Percentiles rank a stretch among this genome's conserved stretches.
Conservation (phyloP, 2,329 filamentous ascomycete species). For the Aspergillus persii region DNA sequence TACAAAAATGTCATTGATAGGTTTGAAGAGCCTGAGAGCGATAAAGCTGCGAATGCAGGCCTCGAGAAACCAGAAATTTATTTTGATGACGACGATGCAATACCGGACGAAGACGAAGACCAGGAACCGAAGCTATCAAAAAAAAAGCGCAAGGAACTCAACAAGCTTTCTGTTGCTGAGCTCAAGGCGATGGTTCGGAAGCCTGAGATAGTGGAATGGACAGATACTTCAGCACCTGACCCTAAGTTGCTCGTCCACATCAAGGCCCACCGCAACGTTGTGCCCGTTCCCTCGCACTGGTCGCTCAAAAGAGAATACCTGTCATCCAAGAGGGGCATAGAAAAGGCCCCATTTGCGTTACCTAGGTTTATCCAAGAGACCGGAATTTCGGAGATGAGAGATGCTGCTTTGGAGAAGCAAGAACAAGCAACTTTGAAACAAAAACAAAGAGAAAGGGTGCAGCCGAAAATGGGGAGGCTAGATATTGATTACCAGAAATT, state of each 20-base stretch:
- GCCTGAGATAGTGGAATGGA: constrained; percentile 96
- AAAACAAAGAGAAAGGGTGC: constrained; percentile 90
- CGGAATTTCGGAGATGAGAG: constrained; percentile 96
- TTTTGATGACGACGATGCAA: constrained; percentile 79
- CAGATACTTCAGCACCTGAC: constrained; percentile 87
- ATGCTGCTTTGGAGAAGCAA: constrained; percentile 93
- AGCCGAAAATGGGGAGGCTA: constrained; percentile 93
- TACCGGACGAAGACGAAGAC: constrained; percentile 71
- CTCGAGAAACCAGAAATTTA: constrained; percentile 79
- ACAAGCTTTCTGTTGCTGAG: constrained; percentile 90
- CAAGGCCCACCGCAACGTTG: constrained; percentile 91
- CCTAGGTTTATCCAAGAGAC: constrained; percentile 98
- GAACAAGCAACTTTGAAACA: constrained; percentile 89
- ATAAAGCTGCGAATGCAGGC: constrained; percentile 64
- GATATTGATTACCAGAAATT: constrained; percentile 99
- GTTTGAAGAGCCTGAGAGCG: constrained; percentile 66
- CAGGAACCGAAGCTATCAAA: constrained; percentile 75
- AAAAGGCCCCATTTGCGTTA: constrained; percentile 88
- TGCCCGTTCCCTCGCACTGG: constrained; percentile 93
- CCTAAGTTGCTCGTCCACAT: constrained; percentile 87
- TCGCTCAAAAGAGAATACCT: constrained; percentile 94
- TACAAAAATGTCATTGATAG: constrained; percentile 80
- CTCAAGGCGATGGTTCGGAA: constrained; percentile 88
- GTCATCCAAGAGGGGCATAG: constrained; percentile 93
- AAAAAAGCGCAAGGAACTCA: constrained; percentile 88